Evolutionary conservation across 2,329 filamentous ascomycete species (phyloP).

Genomic region (Alternaria infectoria): DNA sequence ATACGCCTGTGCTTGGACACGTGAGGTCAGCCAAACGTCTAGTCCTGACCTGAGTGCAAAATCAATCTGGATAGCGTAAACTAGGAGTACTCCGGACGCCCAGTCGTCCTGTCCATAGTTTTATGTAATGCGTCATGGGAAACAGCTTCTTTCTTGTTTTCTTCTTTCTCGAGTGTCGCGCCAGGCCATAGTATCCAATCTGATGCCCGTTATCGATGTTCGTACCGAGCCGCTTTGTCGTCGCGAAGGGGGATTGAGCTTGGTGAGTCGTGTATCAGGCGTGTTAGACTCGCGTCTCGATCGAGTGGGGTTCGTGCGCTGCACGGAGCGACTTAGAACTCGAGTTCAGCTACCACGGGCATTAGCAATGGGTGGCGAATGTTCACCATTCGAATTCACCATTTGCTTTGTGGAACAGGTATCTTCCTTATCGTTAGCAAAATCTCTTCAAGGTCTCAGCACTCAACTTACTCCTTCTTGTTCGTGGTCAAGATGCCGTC

Average conservation of each 20-base stretch:
- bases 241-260: background rate
- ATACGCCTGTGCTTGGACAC: background rate
- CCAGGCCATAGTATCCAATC: slow-evolving; percentile 4
- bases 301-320: slow-evolving; percentile 8
- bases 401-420: slow-evolving; percentile 96
- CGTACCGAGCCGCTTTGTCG: background rate
- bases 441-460: background rate
- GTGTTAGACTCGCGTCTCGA: slow-evolving; percentile 10
- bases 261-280: background rate
- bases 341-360: slow-evolving; percentile 29
- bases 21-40: background rate
- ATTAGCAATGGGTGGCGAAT: slow-evolving; percentile 23
- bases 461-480: slow-evolving; percentile 74
- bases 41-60: background rate
- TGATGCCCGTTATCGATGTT: background rate
- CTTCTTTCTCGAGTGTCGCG: background rate
- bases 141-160: background rate
- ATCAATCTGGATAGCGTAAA: background rate
- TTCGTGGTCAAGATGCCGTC: slow-evolving; percentile 94
- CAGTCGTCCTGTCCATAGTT: background rate
- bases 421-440: slow-evolving; percentile 57
- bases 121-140: background rate
- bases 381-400: slow-evolving; percentile 95
- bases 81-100: background rate
- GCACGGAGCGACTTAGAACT: slow-evolving; percentile 22